Base-by-base conservation (phyloP, 352 stramenopile genomes). In the Phytopythium vexans region DNA sequence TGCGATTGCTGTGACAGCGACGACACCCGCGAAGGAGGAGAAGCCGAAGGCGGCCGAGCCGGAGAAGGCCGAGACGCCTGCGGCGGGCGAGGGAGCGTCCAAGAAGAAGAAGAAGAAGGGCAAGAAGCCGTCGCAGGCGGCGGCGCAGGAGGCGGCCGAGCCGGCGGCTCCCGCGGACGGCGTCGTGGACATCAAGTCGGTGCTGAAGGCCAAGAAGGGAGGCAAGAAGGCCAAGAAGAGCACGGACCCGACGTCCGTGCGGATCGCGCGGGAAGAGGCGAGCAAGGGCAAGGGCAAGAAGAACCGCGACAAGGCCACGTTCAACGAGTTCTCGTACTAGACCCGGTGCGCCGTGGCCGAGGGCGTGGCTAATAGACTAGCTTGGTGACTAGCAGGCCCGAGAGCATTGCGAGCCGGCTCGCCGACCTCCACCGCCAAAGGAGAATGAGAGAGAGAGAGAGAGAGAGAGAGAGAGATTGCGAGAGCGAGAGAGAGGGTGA, bases 281-380 rank as follows among this genome's bases (percentile, higher is more conserved):
- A 58, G 70, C 45, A 88, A 86, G 64, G 66, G 66, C 49, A 91
- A 91, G 69, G 48, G 45, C 48, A 89, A 89, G 62, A 78, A 78
- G 64, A 85, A 88, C 55, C 62, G 63, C 46, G 81, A 91, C 67
- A 91, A 91, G 67, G 73, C 77, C 49, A 70, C 36, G 37, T 91
- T 89, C 63, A 91, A 91, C 62, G 77, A 91, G 74, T 91, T 91
- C 72, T 91, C 77, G 34, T 78, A 84, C 66, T 89, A 77, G 47
- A 46, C 47, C 9, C 3, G 47, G n/a, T 15, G 12, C 27, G 11
- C 27, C 14, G 44, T 32, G 34, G 16, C 42, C 41, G 41, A 27
- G 21, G 21, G 21, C 21, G 21, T 27, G 21, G 21, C 21, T 27
- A 27, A 27, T 27, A 27, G 21, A 27, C 21, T 27, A 27, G 21